Evolutionary conservation across 2,329 filamentous ascomycete species (phyloP).

Genomic region (Neospermospora avenae): DNA sequence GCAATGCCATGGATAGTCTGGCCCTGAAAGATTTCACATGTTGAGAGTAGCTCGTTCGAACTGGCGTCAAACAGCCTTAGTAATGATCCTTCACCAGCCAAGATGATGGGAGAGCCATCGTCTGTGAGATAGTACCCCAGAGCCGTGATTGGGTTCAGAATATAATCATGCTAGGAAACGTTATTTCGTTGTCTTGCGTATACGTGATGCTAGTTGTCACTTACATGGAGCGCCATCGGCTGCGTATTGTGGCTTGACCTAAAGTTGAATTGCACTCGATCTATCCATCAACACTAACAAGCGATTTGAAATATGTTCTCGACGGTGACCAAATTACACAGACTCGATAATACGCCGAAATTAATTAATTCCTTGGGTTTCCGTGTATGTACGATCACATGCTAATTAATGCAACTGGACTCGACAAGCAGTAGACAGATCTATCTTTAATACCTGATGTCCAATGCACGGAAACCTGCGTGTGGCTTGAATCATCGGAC

Average conservation of each 20-base stretch:
- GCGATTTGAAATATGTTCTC: too few species aligned
- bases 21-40: slow-evolving; percentile 55
- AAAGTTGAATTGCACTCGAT: too few species aligned
- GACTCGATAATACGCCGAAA: too few species aligned
- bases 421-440: too few species aligned
- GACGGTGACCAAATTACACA: too few species aligned
- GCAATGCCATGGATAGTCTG: slow-evolving; percentile 73
- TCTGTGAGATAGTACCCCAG: slow-evolving; percentile 47
- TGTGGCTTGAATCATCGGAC: not conserved
- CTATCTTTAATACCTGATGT: too few species aligned
- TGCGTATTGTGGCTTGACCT: not conserved
- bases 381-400: too few species aligned
- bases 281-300: too few species aligned
- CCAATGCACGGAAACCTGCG: not conserved
- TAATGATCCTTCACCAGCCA: slow-evolving; percentile 59
- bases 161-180: slow-evolving; percentile 32
- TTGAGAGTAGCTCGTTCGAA: slow-evolving; percentile 38
- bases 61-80: slow-evolving; percentile 48
- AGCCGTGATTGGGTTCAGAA: slow-evolving; percentile 53
- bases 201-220: not conserved
- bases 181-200: not conserved
- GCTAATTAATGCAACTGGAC: too few species aligned
- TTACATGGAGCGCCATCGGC: slow-evolving; percentile 26
- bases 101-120: slow-evolving; percentile 41
- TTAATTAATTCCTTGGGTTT: too few species aligned